Evolutionary conservation across 2,329 filamentous ascomycete genomes (phyloP).

Genomic region (Aspergillus ruber): DNA sequence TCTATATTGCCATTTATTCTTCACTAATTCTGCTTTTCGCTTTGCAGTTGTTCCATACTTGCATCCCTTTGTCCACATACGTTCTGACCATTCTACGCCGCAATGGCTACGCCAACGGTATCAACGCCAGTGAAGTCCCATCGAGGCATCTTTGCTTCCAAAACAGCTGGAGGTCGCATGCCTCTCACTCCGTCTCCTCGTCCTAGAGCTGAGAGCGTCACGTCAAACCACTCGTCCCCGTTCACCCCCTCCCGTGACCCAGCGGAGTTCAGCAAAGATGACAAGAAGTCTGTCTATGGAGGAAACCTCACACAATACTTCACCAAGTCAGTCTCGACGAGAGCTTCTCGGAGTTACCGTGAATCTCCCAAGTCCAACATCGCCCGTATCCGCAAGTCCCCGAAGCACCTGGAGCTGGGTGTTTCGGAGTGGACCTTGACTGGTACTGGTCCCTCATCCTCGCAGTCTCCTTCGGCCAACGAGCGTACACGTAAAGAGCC

Average conservation of each 20-base stretch:
- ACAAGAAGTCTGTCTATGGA: conserved; percentile 64
- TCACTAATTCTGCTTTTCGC: conserved; percentile 12
- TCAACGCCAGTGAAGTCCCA: conserved; percentile 94
- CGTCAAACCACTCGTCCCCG: conserved; percentile 60
- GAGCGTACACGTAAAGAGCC: conserved; percentile 54
- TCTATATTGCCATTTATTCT: conserved; percentile 13
- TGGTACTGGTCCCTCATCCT: conserved; percentile 61
- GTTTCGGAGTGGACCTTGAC: conserved; percentile 89
- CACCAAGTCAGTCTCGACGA: conserved; percentile 52
- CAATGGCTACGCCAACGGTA: conserved; percentile 77
- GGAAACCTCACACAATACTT: conserved; percentile 76
- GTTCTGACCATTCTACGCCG: conserved; percentile 20
- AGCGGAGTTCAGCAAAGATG: conserved; percentile 49
- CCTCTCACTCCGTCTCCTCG: conserved; percentile 88
- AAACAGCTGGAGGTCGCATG: conserved; percentile 90
- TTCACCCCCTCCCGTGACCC: conserved; percentile 65
- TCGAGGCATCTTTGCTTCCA: conserved; percentile 81
- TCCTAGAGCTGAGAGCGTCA: conserved; percentile 46
- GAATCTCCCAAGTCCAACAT: conserved; percentile 98
- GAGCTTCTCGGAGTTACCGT: conserved; percentile 51
- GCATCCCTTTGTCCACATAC: conserved; percentile 7
- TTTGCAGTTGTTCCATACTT: conserved; percentile 12
- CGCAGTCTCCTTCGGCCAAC: conserved; percentile 52
- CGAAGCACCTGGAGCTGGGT: conserved; percentile 81
- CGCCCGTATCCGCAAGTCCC: conserved; percentile 59